phyloP scores from a whole-genome alignment of 2,329 filamentous ascomycete genomes.

The Drechslerella stenobrocha region DNA sequence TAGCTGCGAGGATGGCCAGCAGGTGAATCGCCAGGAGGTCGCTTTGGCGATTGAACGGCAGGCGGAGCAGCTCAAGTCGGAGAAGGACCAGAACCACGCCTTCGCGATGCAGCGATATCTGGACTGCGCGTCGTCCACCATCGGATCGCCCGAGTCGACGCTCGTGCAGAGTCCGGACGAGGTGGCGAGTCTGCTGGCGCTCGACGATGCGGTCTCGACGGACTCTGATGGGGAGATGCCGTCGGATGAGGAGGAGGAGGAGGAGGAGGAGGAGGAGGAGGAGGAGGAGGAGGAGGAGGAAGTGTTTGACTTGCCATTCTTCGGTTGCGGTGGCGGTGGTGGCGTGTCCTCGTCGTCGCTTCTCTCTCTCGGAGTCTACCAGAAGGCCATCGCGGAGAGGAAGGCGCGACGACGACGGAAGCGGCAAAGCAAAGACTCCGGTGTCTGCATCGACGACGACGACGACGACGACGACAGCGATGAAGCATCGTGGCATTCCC shows the following conservation, averaged over 20 bases:
- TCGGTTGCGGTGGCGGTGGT: conserved; percentile 3
- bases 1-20: conserved; percentile 37
- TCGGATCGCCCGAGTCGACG: conserved; percentile 41
- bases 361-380: conserved; percentile 30
- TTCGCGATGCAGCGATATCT: conserved; percentile 45
- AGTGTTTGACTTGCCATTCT: conserved; percentile 21
- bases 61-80: conserved; percentile 29
- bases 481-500: conserved; percentile 35
- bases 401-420: conserved; percentile 27
- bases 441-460: conserved; percentile 35
- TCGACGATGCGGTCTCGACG: conserved; percentile 27
- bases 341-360: conserved; percentile 21
- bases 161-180: conserved; percentile 29
- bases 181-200: conserved; percentile 22
- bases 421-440: conserved; percentile 30
- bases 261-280: conserved; percentile 14
- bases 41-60: conserved; percentile 38
- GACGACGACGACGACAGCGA: conserved; percentile 15
- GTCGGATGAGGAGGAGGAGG: not conserved
- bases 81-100: conserved; percentile 39
- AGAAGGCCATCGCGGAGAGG: conserved; percentile 34
- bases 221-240: too few relatives aligned
- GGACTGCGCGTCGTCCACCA: conserved; percentile 39
- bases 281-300: conserved; percentile 16
- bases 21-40: conserved; percentile 29